A percentile compares a stretch with the other conserved stretches of the same genome.
These are phyloP conservation scores for Pseudogymnoascus verrucosus DNA, from an alignment of 2,329 filamentous ascomycete species.

Conservation along the genomic window DNA sequence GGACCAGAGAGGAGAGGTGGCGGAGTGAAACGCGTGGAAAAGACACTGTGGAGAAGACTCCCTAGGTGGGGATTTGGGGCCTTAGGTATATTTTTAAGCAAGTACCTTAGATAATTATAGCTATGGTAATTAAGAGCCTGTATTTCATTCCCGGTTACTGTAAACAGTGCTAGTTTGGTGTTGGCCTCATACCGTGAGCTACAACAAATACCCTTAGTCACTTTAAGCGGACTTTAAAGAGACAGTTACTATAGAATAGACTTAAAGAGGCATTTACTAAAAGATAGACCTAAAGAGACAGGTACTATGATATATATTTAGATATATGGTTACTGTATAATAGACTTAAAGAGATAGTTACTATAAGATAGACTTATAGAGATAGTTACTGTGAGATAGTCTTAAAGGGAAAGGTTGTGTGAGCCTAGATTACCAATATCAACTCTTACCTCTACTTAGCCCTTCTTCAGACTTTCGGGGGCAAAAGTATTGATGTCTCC, in stretches of 20 bases:
- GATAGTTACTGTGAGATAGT: neutral
- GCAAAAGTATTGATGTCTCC: neutral
- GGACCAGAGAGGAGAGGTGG: neutral
- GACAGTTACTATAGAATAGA: neutral
- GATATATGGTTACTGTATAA: too few relatives aligned
- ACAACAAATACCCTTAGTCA: neutral
- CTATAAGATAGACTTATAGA: neutral
- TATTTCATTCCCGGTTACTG: neutral
- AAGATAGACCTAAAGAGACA: neutral
- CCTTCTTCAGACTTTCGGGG: neutral
- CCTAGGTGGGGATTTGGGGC: neutral
- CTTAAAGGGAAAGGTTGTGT: neutral
- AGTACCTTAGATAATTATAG: constrained; percentile 38
- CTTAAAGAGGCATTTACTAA: too few relatives aligned
- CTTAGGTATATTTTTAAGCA: neutral
- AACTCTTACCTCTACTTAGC: neutral
- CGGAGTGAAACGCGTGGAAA: neutral
- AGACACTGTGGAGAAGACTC: neutral
- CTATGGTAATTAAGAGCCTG: constrained; percentile 22
- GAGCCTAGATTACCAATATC: neutral
- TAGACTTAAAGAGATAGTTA: neutral
- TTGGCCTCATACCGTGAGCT: neutral
- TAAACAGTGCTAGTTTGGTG: neutral
- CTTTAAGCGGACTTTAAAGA: neutral
- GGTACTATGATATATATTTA: neutral